A percentile compares a stretch with the other conserved stretches of the same genome.
These are phyloP conservation scores for Raffaelea deltoideospora DNA, from an alignment of 2,329 filamentous ascomycete species.

Conservation along the genomic window DNA sequence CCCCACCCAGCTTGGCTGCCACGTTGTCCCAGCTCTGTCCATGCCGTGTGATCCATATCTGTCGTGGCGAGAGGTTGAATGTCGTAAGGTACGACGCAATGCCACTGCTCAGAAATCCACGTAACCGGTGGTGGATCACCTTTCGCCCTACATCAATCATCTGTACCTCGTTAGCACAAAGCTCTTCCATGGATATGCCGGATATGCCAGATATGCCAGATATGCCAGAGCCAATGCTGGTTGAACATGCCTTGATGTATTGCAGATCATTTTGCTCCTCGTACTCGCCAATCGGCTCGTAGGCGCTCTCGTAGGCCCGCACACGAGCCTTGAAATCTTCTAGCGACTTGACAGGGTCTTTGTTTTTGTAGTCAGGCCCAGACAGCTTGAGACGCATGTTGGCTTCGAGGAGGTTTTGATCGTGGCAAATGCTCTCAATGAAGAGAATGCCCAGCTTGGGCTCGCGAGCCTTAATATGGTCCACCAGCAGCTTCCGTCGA, in stretches of 20 bases:
- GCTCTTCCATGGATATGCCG: neutral
- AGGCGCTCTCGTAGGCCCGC: conserved; percentile 83
- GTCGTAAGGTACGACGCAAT: conserved; percentile 92
- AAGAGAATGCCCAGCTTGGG: conserved; percentile 86
- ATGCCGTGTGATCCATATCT: conserved; percentile 97
- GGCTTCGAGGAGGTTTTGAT: conserved; percentile 70
- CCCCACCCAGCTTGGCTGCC: conserved; percentile 76
- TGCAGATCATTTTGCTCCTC: conserved; percentile 86
- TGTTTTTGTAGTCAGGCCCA: conserved; percentile 88
- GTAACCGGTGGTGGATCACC: conserved; percentile 76
- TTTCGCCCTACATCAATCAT: conserved; percentile 98
- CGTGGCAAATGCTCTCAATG: conserved; percentile 85
- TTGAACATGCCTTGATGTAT: conserved; percentile 60
- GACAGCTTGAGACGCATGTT: conserved; percentile 97
- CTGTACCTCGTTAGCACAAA: conserved; percentile 18
- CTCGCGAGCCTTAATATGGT: conserved; percentile 67
- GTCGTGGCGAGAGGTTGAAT: conserved; percentile 87
- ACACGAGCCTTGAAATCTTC: conserved; percentile 89
- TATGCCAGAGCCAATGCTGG: neutral
- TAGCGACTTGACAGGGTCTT: conserved; percentile 73
- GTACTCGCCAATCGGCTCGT: conserved; percentile 76
- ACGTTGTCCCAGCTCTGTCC: conserved; percentile 84
- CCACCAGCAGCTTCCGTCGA: conserved; percentile 68
- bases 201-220: no score
- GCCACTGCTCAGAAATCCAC: conserved; percentile 80